Base-by-base conservation (phyloP, 257 asterid species). In the Solanum verrucosum region DNA sequence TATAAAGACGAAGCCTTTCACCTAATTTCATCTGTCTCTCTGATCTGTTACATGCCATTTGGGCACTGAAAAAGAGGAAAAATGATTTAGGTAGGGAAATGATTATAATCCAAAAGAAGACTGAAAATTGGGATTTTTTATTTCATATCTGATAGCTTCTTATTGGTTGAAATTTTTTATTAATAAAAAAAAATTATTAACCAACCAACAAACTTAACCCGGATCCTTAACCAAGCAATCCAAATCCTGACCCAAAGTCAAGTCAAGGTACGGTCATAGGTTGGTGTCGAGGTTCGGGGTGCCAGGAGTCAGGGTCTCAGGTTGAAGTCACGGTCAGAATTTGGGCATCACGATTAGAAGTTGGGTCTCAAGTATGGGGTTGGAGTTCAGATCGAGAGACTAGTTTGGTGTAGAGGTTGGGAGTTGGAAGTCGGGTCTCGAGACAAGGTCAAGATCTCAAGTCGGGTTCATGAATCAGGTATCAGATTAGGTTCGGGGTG, bases 31-130 rank as follows among this genome's bases (percentile, higher is more conserved):
- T 4, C 6, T 94, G 95, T 13, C 83, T 90, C 67, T 92, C 90
- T 68, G 95, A 93, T 88, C 92, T 90, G 65, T 59, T 60, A 75
- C 89, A 87, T 81, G 84, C 89, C 96, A 92, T 93, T 52, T 29
- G 12, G 73, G 52, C 59, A 13, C 38, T 29, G 38, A 42, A 42
- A 70, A 79, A 20, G 56, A 78, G 65, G 40, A 85, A 5, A 5
- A 33, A 18, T 20, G 11, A 63, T 23, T 56, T 56, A 52, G 63
- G 27, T 8, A 59, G 20, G 21, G 59, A 13, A 13, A 4, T 46
- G 56, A 1, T 46, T 46, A 12, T 46, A 46, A 46, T 46, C 20
- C 21, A 49, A 21, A 59, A 23, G 5, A 60, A 60, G 5, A 60
- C n/a, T 60, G 2, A 60, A 21, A 5, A 52, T 49, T 21, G 4